These are phyloP conservation scores for Tuber indicum DNA, from an alignment of 495 filamentous ascomycete genomes.

Conservation along the genomic window DNA sequence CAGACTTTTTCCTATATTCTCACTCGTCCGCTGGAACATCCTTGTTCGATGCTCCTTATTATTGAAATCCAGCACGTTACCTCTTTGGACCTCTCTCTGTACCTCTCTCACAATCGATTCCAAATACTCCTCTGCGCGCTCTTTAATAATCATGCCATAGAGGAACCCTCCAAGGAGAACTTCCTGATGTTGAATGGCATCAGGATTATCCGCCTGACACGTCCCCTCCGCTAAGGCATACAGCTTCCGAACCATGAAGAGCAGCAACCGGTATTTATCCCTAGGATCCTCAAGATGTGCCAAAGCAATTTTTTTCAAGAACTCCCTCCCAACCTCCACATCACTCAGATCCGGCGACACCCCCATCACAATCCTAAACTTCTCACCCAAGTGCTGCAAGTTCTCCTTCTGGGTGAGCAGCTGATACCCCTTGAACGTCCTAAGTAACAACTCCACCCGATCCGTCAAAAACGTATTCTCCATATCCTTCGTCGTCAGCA, in stretches of 20 bases:
- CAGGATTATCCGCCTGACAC: conserved; percentile 87
- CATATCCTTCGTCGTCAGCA: conserved; percentile 69
- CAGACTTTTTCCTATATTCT: conserved; percentile 75
- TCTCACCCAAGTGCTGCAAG: conserved; percentile 74
- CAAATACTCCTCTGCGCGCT: conserved; percentile 83
- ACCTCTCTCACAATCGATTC: conserved; percentile 64
- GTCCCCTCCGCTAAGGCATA: conserved; percentile 88
- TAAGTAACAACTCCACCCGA: conserved; percentile 80
- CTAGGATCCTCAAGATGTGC: conserved; percentile 75
- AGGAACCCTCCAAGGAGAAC: conserved; percentile 86
- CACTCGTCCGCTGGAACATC: conserved; percentile 71
- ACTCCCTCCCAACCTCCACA: conserved; percentile 82
- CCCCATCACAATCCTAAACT: conserved; percentile 78
- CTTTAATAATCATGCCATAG: conserved; percentile 92
- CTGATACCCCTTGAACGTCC: conserved; percentile 85
- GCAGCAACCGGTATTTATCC: conserved; percentile 88
- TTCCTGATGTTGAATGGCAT: conserved; percentile 92
- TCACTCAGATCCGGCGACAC: conserved; percentile 72
- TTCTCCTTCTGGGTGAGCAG: conserved; percentile 72
- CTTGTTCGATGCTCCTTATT: conserved; percentile 71
- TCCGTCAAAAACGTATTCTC: conserved; percentile 91
- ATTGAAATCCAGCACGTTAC: conserved; percentile 31
- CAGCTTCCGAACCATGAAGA: conserved; percentile 94
- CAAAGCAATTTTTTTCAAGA: conserved; percentile 79
- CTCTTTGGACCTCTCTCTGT: conserved; percentile 45